Conservation (phyloP, 2,329 filamentous ascomycete genomes). For the Pestalotiopsis sp. region DNA sequence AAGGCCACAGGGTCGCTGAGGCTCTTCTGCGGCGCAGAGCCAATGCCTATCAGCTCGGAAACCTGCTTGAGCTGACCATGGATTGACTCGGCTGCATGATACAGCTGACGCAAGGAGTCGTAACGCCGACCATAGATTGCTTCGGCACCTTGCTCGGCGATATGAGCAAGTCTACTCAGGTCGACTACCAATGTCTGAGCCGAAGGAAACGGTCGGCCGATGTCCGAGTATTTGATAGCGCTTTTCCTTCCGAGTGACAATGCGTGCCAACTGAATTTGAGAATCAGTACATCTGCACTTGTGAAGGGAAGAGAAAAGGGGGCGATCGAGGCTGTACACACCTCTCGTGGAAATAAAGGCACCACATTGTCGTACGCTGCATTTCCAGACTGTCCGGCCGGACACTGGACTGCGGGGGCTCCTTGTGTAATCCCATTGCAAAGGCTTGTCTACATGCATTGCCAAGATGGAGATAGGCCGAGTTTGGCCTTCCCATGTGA, state of each 20-base stretch:
- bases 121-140: slow-evolving; percentile 27
- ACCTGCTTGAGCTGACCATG: slow-evolving; percentile 24
- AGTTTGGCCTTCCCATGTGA: slow-evolving; percentile 32
- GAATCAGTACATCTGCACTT: not conserved
- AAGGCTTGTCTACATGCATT: slow-evolving; percentile 29
- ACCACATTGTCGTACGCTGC: slow-evolving; percentile 29
- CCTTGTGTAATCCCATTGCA: slow-evolving; percentile 30
- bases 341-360: slow-evolving; percentile 31
- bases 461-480: slow-evolving; percentile 30
- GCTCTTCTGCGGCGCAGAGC: slow-evolving; percentile 11
- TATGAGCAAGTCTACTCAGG: slow-evolving; percentile 22
- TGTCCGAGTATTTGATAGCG: slow-evolving; percentile 22
- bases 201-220: slow-evolving; percentile 23
- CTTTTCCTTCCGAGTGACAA: slow-evolving; percentile 23
- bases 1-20: slow-evolving; percentile 13
- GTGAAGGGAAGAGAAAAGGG: not conserved
- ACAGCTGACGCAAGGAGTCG: slow-evolving; percentile 28
- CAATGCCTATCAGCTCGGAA: slow-evolving; percentile 21
- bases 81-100: slow-evolving; percentile 23
- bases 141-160: slow-evolving; percentile 18
- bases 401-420: slow-evolving; percentile 19
- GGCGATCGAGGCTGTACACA: slow-evolving; percentile 2
- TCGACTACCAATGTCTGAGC: slow-evolving; percentile 20
- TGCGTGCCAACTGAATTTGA: slow-evolving; percentile 19
- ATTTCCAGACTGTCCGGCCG: slow-evolving; percentile 23